Conservation (phyloP, 257 asterid species). For the Solanum sparsipilum region DNA sequence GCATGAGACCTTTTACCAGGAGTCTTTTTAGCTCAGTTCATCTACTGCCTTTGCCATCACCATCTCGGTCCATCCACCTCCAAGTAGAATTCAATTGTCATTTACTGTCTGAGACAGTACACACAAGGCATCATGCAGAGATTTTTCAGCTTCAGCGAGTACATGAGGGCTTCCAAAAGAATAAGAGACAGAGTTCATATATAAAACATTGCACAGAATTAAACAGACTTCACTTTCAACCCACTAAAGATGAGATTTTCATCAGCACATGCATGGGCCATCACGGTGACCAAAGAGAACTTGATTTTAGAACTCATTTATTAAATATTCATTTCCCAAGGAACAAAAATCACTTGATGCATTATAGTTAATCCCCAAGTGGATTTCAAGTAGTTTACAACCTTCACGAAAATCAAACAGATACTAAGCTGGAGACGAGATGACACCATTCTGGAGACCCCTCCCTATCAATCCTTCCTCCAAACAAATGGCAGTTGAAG, state of each 20-base stretch:
- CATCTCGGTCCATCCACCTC: slow-evolving; percentile 99
- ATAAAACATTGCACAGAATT: neutral
- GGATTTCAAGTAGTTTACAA: neutral
- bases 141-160: slow-evolving; percentile 88
- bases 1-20: slow-evolving; percentile 88
- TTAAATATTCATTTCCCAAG: neutral
- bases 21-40: slow-evolving; percentile 74
- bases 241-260: neutral
- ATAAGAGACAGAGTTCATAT: neutral
- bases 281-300: neutral
- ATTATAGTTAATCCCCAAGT: neutral
- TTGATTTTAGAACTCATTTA: neutral
- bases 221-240: neutral
- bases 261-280: neutral
- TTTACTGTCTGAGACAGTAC: slow-evolving; percentile 84
- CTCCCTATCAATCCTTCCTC: neutral
- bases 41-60: slow-evolving; percentile 89
- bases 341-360: neutral
- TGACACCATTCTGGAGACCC: neutral
- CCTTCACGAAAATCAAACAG: neutral
- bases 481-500: neutral
- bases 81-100: slow-evolving; percentile 75
- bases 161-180: slow-evolving; percentile 58
- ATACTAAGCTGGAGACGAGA: neutral
- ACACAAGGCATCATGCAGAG: slow-evolving; percentile 88